Conservation (phyloP, 1,284 basidiomycete species). For the Ganoderma leucocontextum region DNA sequence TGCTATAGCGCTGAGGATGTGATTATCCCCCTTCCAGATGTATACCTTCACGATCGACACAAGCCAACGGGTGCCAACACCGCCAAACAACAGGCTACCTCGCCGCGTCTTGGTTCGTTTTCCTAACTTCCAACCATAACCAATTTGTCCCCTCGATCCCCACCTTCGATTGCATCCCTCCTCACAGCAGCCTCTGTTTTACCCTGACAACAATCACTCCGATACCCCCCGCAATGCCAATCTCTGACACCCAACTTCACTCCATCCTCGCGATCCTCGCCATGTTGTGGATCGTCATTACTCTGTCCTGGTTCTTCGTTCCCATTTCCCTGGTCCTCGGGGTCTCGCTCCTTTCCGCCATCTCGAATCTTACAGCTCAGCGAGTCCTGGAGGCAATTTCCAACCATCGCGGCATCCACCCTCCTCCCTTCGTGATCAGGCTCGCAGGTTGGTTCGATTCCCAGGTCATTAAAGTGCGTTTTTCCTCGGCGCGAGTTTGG, state of each 20-base stretch:
- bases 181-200: not conserved
- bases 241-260: not conserved
- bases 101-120: no score
- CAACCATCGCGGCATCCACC: not conserved
- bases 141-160: not conserved
- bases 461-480: not conserved
- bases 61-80: not conserved
- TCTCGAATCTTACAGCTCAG: not conserved
- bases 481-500: not conserved
- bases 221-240: not conserved
- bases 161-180: not conserved
- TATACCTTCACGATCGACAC: not conserved
- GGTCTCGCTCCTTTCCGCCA: not conserved
- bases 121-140: not conserved
- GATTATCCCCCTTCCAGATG: not conserved
- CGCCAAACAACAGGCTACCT: not conserved
- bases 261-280: not conserved
- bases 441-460: not conserved
- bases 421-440: not conserved
- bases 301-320: not conserved
- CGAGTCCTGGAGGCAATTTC: not conserved
- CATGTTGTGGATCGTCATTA: not conserved
- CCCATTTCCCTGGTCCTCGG: not conserved
- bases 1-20: not conserved
- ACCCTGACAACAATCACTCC: not conserved